These are phyloP conservation scores for Phylloporus gajari DNA, from an alignment of 1,284 basidiomycete species.

Conservation along the genomic window DNA sequence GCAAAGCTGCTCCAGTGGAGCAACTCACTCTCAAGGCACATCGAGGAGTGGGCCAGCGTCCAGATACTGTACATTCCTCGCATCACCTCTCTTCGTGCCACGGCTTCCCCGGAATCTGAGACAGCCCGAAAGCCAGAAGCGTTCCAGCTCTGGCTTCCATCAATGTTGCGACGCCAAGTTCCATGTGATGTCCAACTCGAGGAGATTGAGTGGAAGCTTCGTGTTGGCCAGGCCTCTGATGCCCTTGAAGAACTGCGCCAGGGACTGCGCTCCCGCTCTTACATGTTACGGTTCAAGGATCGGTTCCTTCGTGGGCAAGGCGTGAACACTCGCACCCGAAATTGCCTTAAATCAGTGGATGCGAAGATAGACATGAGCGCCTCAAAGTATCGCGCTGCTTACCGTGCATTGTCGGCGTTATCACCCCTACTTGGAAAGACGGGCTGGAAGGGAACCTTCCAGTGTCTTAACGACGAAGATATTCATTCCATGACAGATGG, in stretches of 20 bases:
- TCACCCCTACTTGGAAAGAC: not conserved
- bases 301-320: conserved; percentile 12
- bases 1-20: not conserved
- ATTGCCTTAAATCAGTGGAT: conserved; percentile 9
- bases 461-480: not conserved
- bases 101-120: not conserved
- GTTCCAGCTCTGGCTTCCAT: not conserved
- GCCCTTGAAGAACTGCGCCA: conserved; percentile 7
- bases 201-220: conserved; percentile 13
- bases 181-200: not conserved
- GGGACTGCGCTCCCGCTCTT: not conserved
- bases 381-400: conserved; percentile 1
- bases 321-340: not conserved
- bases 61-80: conserved; percentile 22
- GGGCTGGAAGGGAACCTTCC: not conserved
- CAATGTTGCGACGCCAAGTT: not conserved
- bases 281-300: conserved; percentile 14
- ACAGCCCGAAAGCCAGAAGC: not conserved
- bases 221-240: conserved; percentile 1
- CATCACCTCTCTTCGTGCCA: not conserved
- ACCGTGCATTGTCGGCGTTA: not conserved
- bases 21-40: not conserved
- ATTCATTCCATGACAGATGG: conserved; percentile 3
- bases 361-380: not conserved
- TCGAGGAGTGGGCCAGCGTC: conserved; percentile 11